These are phyloP conservation scores for Sporothrix brunneoviolacea DNA, from an alignment of 2,329 filamentous ascomycete species.

Conservation along the genomic window DNA sequence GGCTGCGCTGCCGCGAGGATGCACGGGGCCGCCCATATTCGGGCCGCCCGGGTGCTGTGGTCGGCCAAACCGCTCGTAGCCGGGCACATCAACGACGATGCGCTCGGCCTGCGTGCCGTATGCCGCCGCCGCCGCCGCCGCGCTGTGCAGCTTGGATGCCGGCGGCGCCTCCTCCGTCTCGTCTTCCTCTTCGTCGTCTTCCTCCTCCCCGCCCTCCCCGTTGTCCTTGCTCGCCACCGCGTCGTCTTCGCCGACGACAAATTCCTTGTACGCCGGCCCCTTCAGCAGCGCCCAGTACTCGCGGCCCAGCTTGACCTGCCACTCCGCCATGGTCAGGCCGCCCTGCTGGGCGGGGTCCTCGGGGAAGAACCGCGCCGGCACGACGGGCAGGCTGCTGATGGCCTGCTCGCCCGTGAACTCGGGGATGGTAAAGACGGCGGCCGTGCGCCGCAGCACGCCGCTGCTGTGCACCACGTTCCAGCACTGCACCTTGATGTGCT, in stretches of 20 bases:
- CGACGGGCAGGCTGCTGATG: conserved; percentile 33
- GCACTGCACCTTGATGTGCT: too few species aligned
- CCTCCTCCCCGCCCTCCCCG: too few species aligned
- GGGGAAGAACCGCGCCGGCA: conserved; percentile 38
- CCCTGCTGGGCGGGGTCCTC: conserved; percentile 27
- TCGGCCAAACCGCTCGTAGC: too few species aligned
- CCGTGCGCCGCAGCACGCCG: conserved; percentile 30
- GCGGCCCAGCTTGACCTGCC: conserved; percentile 35
- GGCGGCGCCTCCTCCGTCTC: too few species aligned
- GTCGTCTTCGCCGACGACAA: conserved; percentile 35
- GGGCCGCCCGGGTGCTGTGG: too few species aligned
- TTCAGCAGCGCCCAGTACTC: conserved; percentile 43
- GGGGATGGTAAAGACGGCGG: conserved; percentile 30
- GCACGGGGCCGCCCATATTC: background rate
- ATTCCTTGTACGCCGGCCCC: conserved; percentile 39
- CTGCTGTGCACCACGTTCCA: conserved; percentile 36
- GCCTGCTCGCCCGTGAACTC: conserved; percentile 39
- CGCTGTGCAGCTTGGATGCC: too few species aligned
- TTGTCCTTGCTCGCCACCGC: conserved; percentile 22
- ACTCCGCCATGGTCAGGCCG: conserved; percentile 27
- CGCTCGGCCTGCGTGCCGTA: conserved; percentile 29
- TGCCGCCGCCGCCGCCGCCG: too few species aligned
- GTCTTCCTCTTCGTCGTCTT: too few species aligned
- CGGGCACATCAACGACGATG: conserved; percentile 37
- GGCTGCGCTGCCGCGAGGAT: too few species aligned